Evolutionary conservation across 1,284 basidiomycete genomes (phyloP), one percentile per base, ranked within the genome.

Genomic region (Mycosarcoma mackinlayi): DNA sequence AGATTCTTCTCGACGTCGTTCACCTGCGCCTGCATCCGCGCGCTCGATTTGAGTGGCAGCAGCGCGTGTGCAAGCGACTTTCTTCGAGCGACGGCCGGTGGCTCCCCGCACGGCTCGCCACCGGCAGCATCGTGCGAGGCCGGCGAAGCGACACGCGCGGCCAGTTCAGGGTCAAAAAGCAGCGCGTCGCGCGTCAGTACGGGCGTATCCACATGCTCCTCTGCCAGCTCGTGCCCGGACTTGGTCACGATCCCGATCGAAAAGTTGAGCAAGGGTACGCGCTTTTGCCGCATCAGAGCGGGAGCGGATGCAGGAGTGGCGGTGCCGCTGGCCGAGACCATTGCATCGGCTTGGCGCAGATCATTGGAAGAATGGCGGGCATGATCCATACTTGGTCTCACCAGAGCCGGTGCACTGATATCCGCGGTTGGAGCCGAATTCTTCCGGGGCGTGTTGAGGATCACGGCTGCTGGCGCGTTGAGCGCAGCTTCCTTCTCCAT

Each of bases 91-190:
- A 35, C 33, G 16, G 41, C 40, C 16, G 58, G 50, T 9, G 58
- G 54, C 16, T 58, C 62, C 18, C 30, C 44, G 33, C 47, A 53
- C 21, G 37, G 38, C n/a, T 54, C 49, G 18, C 48, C 42, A 11
- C 19, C 34, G 1, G 24, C 44, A 1, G 38, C 44, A 21, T 54
- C 46, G 24, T 41, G 16, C 30, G 23, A 33, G 3, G 55, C 38
- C 6, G 60, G 47, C 21, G 55, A 49, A 3, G 34, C 37, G 18
- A 59, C 59, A 10, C 54, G 33, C 1, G 55, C 52, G n/a, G 62
- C 62, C 24, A 70, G 47, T n/a, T 61, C 67, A 1, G 67, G 67
- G 23, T 70, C 67, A 27, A 70, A 70, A 14, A 65, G 61, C 42
- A 70, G 42, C 8, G 67, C 67, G n/a, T 70, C 62, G 6, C 62